Conservation (phyloP, 306 rosid genomes). For the Prunus padus region DNA sequence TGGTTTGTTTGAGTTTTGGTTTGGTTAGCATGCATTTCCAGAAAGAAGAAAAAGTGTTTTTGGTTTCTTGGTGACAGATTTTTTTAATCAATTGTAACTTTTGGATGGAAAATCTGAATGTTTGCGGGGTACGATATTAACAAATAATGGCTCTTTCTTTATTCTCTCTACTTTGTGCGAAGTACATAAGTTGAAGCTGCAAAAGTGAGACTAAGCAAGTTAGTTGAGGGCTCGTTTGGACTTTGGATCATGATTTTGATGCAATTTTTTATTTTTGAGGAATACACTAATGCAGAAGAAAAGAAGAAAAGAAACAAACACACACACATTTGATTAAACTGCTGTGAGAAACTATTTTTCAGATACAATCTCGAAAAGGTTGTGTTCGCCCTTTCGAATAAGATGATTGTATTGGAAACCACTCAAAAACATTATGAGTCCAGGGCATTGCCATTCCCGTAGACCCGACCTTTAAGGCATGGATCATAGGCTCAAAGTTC, state of each 20-base stretch:
- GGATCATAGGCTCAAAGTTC: neutral
- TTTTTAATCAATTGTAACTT: neutral
- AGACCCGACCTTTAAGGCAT: neutral
- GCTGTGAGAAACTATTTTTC: neutral
- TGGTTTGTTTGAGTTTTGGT: neutral
- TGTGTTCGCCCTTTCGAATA: neutral
- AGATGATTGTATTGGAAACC: neutral
- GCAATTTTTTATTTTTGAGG: neutral
- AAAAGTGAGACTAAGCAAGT: neutral
- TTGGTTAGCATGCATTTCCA: neutral
- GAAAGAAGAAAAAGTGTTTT: neutral
- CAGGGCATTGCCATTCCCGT: neutral
- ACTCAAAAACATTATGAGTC: neutral
- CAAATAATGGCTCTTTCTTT: neutral
- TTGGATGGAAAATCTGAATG: neutral
- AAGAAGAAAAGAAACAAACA: no score
- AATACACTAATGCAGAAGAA: neutral
- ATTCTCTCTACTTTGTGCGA: neutral
- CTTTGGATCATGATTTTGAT: neutral
- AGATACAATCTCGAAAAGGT: no score
- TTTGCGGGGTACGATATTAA: neutral
- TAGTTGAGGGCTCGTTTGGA: neutral
- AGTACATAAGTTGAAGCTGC: neutral
- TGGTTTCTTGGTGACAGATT: neutral
- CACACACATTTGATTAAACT: neutral